These are phyloP conservation scores for Scutellaria baicalensis DNA, from an alignment of 257 asterid species.

Conservation along the genomic window DNA sequence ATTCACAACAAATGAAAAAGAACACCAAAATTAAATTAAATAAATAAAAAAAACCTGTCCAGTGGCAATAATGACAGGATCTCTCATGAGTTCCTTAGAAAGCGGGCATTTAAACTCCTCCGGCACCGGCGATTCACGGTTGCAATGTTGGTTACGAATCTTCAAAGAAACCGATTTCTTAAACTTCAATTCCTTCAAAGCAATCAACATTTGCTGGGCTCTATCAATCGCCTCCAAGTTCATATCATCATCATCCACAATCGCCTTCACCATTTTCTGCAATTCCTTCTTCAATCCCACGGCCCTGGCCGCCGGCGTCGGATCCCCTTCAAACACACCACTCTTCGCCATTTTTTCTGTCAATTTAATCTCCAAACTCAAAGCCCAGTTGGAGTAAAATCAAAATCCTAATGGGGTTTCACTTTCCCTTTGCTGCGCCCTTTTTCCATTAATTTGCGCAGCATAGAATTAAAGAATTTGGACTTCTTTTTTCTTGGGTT, in stretches of 20 bases:
- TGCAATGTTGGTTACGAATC: constrained; percentile 1
- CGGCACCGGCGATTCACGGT: constrained; percentile 43
- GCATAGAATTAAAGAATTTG: neutral
- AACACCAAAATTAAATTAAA: neutral
- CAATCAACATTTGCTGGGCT: constrained; percentile 44
- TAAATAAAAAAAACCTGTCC: constrained; percentile 54
- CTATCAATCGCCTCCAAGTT: constrained; percentile 55
- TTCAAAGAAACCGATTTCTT: constrained; percentile 33
- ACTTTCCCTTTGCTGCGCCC: neutral
- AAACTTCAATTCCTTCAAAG: constrained; percentile 55
- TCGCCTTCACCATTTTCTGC: constrained; percentile 53
- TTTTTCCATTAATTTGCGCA: neutral
- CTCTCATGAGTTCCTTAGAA: constrained; percentile 75
- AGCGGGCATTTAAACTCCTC: constrained; percentile 86
- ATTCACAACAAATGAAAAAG: neutral
- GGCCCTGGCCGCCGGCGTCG: constrained; percentile 38
- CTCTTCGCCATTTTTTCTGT: constrained; percentile 79
- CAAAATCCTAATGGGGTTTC: neutral
- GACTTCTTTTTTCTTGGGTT: neutral
- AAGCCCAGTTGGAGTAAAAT: neutral
- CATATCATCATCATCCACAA: constrained; percentile 53
- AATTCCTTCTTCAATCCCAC: constrained; percentile 64
- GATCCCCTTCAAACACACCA: constrained; percentile 56
- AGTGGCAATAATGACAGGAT: constrained; percentile 77
- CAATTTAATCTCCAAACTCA: neutral